Conservation (phyloP, 305 asterid species). For the Fraxinus ornus region DNA sequence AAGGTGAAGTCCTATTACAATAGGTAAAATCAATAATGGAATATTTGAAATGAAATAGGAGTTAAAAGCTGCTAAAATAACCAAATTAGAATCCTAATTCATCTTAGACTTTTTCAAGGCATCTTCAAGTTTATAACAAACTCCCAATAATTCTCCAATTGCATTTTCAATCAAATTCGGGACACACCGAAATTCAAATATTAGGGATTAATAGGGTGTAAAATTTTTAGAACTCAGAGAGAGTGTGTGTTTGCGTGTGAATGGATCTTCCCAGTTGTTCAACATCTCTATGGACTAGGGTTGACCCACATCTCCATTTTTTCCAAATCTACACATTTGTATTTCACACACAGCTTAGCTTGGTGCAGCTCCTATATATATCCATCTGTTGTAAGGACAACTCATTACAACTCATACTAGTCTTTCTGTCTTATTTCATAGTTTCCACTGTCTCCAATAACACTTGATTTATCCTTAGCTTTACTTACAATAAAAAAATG, state of each 20-base stretch:
- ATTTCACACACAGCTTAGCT: not conserved
- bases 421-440: not conserved
- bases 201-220: not conserved
- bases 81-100: too few relatives aligned
- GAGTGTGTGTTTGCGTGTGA: not conserved
- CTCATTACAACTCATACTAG: slow-evolving; percentile 30
- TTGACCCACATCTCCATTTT: slow-evolving; percentile 58
- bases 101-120: too few relatives aligned
- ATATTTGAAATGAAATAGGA: too few relatives aligned
- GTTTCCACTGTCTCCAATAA: not conserved
- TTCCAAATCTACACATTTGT: not conserved
- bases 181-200: too few relatives aligned
- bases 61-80: too few relatives aligned
- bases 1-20: too few relatives aligned
- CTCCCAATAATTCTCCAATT: too few relatives aligned
- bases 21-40: too few relatives aligned
- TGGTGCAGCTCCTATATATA: not conserved
- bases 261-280: slow-evolving; percentile 59
- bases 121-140: too few relatives aligned
- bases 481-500: slow-evolving; percentile 29
- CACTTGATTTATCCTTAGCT: not conserved
- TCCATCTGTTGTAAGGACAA: slow-evolving; percentile 29
- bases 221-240: not conserved
- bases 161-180: too few relatives aligned
- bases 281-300: slow-evolving; percentile 32